Evolutionary conservation across 2,329 filamentous ascomycete species (phyloP).

Genomic region (Colletotrichum cordylinicola): DNA sequence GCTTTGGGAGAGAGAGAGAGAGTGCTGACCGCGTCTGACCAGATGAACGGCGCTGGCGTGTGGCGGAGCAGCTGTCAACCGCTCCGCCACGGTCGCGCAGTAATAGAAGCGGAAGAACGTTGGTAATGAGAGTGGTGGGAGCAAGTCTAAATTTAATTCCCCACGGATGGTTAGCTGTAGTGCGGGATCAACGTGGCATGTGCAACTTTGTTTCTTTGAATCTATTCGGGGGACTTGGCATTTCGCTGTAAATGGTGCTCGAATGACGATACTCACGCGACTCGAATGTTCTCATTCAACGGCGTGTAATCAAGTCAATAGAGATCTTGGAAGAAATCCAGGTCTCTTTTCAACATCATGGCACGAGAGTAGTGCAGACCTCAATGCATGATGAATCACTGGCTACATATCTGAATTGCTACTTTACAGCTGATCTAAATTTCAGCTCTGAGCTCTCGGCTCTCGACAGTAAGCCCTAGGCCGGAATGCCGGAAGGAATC

Average conservation of each 20-base stretch:
- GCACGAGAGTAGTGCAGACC: not conserved
- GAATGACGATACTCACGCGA: no score
- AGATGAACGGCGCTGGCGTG: not conserved
- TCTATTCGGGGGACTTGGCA: not conserved
- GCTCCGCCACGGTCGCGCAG: not conserved
- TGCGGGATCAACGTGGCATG: not conserved
- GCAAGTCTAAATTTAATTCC: not conserved
- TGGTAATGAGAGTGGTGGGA: not conserved
- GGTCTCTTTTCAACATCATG: no score
- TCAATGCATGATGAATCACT: not conserved
- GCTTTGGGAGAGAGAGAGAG: not conserved
- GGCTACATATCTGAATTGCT: no score
- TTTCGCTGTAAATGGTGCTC: no score
- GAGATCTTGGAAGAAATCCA: no score
- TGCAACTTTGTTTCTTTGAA: not conserved
- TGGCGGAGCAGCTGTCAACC: not conserved
- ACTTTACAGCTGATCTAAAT: no score
- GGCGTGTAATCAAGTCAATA: accelerated
- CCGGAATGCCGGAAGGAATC: not conserved
- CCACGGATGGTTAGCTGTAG: not conserved
- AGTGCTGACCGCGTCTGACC: not conserved
- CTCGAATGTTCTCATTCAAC: no score
- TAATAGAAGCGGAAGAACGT: not conserved
- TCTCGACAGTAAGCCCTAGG: not conserved
- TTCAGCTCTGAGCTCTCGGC: not conserved